Conservation (phyloP, 2,329 filamentous ascomycete species). For the Hysterium pulicare region DNA sequence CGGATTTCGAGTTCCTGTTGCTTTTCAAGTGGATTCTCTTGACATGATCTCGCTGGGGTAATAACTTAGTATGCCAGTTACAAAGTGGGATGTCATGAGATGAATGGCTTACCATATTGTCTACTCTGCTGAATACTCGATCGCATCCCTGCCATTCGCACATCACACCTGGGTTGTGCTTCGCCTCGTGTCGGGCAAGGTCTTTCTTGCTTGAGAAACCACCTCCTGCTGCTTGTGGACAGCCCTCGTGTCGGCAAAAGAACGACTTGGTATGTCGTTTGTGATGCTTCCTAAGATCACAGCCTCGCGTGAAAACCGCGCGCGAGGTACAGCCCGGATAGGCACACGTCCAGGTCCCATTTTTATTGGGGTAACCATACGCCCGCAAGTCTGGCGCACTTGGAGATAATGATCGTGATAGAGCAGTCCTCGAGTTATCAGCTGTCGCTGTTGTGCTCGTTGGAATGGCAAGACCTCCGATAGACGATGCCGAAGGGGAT, state of each 20-base stretch:
- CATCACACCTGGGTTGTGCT: conserved; percentile 58
- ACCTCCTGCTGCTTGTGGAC: conserved; percentile 54
- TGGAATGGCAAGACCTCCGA: conserved; percentile 19
- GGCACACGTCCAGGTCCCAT: conserved; percentile 56
- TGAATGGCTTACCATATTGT: conserved; percentile 54
- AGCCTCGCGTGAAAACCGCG: conserved; percentile 56
- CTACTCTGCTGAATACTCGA: conserved; percentile 58
- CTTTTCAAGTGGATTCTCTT: conserved; percentile 40
- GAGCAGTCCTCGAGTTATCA: conserved; percentile 28
- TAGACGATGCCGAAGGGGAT: conserved; percentile 34
- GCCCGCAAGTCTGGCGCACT: conserved; percentile 38
- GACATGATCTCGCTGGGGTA: conserved; percentile 36
- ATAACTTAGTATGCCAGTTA: not conserved
- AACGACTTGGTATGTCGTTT: conserved; percentile 60
- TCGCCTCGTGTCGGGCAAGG: conserved; percentile 59
- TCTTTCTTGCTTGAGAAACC: conserved; percentile 64
- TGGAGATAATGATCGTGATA: conserved; percentile 38
- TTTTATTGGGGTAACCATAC: conserved; percentile 44
- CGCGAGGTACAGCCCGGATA: conserved; percentile 59
- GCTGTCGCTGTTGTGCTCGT: conserved; percentile 19
- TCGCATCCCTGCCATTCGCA: conserved; percentile 59
- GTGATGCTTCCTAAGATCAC: conserved; percentile 61
- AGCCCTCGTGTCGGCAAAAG: conserved; percentile 58
- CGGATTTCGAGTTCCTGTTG: not conserved
- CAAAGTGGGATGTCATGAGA: not conserved